These are phyloP conservation scores for Syzygium aromaticum DNA, from an alignment of 345 rosid species.

Conservation along the genomic window DNA sequence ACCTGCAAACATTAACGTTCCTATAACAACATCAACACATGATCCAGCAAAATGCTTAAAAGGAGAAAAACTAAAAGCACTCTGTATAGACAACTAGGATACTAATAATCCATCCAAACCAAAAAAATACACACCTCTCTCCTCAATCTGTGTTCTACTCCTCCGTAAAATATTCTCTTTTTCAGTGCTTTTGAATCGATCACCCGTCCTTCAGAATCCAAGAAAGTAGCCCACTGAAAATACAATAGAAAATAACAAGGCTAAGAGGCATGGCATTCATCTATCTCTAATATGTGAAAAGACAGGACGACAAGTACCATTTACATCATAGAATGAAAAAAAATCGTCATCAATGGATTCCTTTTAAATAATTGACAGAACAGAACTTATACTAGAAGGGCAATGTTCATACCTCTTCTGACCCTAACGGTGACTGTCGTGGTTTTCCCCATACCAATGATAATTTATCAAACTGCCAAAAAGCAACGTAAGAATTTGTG, in stretches of 20 bases:
- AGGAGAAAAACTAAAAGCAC: background rate
- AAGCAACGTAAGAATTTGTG: background rate
- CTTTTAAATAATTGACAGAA: background rate
- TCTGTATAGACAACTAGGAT: background rate
- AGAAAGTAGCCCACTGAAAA: constrained; percentile 63
- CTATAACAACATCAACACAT: background rate
- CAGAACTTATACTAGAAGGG: background rate
- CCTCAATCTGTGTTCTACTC: constrained; percentile 65
- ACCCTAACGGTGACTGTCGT: constrained; percentile 65
- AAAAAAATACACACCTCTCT: constrained; percentile 55
- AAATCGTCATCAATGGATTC: background rate
- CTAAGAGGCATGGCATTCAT: background rate
- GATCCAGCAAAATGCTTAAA: background rate
- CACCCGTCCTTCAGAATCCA: constrained; percentile 87
- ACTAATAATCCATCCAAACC: background rate
- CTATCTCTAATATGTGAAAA: background rate
- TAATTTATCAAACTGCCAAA: constrained; percentile 66
- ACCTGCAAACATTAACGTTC: constrained; percentile 33
- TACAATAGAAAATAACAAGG: background rate
- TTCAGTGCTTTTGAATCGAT: constrained; percentile 58
- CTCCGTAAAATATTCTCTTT: constrained; percentile 89
- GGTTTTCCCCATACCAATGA: constrained; percentile 92
- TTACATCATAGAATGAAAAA: background rate
- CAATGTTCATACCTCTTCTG: constrained; percentile 50
- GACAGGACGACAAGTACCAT: background rate